Evolutionary conservation across 768 basidiomycete genomes (phyloP).

Genomic region (Gloeopeniophorella convolvens): DNA sequence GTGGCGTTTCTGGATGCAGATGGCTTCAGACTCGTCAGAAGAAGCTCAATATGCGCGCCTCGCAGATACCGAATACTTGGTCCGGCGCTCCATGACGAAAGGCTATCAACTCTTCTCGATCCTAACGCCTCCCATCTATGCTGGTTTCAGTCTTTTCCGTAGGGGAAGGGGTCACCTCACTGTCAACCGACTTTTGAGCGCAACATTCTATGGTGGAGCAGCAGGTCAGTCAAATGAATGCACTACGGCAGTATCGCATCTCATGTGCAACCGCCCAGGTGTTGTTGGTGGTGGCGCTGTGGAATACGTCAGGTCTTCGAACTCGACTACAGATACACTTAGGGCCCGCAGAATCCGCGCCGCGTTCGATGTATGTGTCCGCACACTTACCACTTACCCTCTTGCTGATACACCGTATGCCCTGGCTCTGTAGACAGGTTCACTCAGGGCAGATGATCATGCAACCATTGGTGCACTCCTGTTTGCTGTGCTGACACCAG

Average conservation of each 20-base stretch:
- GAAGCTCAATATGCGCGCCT: slow-evolving; percentile 29
- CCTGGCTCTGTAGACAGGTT: slow-evolving; percentile 38
- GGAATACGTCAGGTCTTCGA: slow-evolving; percentile 55
- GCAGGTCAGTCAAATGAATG: no score
- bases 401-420: slow-evolving; percentile 1
- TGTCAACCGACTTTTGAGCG: slow-evolving; percentile 57
- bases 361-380: slow-evolving; percentile 49
- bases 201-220: slow-evolving; percentile 67
- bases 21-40: not conserved
- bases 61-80: slow-evolving; percentile 59
- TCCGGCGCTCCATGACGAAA: slow-evolving; percentile 56
- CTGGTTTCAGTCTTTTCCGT: slow-evolving; percentile 44
- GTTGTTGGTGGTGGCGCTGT: slow-evolving; percentile 45
- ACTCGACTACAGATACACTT: slow-evolving; percentile 44
- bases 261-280: slow-evolving; percentile 30
- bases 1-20: no score
- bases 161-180: slow-evolving; percentile 50
- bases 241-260: not conserved
- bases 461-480: slow-evolving; percentile 68
- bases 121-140: slow-evolving; percentile 55
- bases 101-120: slow-evolving; percentile 66
- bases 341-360: slow-evolving; percentile 43
- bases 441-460: slow-evolving; percentile 64
- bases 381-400: not conserved
- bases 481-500: slow-evolving; percentile 56